Percentiles rank a stretch among this genome's conserved stretches.
Evolutionary conservation across 805 yeast genomes (phyloP).

Genomic region (Starmerella floris): DNA sequence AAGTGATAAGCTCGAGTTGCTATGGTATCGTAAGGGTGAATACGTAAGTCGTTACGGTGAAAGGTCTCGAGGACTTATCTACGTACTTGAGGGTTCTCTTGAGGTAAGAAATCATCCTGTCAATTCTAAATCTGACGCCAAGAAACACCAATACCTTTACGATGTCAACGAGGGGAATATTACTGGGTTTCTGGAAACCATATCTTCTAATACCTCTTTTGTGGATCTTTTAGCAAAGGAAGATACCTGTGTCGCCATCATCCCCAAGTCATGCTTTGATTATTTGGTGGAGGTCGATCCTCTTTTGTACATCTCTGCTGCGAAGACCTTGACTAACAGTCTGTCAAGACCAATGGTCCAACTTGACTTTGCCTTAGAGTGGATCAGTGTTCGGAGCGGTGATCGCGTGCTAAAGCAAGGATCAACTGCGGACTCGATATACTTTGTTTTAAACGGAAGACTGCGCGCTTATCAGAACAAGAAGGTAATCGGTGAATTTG

Average conservation of each 20-base stretch:
- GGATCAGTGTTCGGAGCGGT: slow-evolving; percentile 89
- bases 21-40: slow-evolving; percentile 40
- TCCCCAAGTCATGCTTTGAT: slow-evolving; percentile 51
- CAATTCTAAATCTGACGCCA: neutral
- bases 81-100: slow-evolving; percentile 63
- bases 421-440: slow-evolving; percentile 67
- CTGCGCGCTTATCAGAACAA: slow-evolving; percentile 13
- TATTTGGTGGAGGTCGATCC: slow-evolving; percentile 62
- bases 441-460: slow-evolving; percentile 18
- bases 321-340: slow-evolving; percentile 54
- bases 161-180: slow-evolving; percentile 63
- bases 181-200: slow-evolving; percentile 74
- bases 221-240: slow-evolving; percentile 52
- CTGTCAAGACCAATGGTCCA: slow-evolving; percentile 54
- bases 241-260: slow-evolving; percentile 55
- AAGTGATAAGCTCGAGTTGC: slow-evolving; percentile 45
- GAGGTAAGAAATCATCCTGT: slow-evolving; percentile 38
- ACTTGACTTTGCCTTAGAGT: slow-evolving; percentile 84
- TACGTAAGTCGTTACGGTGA: slow-evolving; percentile 51
- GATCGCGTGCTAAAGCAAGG: slow-evolving; percentile 67
- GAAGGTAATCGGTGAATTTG: slow-evolving; percentile 56
- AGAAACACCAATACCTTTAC: slow-evolving; percentile 30
- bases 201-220: slow-evolving; percentile 60
- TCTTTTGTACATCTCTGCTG: slow-evolving; percentile 60
- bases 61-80: slow-evolving; percentile 60